Evolutionary conservation across 176 grass and related monocot species (phyloP), one percentile per base, ranked within the genome.

Genomic region (Bolboschoenus planiculmis): DNA sequence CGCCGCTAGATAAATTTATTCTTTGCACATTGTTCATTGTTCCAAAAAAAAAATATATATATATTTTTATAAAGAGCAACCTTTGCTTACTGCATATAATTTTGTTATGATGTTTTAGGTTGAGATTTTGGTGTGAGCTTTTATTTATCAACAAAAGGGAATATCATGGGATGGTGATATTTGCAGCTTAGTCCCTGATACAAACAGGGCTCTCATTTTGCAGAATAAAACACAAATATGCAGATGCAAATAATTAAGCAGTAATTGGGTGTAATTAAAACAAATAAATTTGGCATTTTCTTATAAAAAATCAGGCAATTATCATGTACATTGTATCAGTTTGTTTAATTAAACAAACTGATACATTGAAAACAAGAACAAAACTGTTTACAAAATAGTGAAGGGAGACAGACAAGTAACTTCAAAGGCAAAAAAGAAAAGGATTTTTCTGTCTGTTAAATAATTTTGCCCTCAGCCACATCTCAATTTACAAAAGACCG

Each of bases 401-500:
- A 74, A 20, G 65, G 43, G 11, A 85, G n/a, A n/a, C n/a, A 85
- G 6, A 68, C 6, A 23, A 86, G 78, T 47, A 51, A 72, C n/a
- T 63, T 43, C 36, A 86, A 54, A 78, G 84, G 42, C 67, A 64
- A 33, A 40, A 89, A 89, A 80, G 75, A 30, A 83, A 80, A 81
- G n/a, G 21, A 39, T 60, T 58, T 56, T 53, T 78, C 10, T 82
- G 13, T 82, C 56, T 72, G 43, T 84, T 75, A 56, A 59, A 66
- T 83, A 89, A 48, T 78, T 87, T 82, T 59, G n/a, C 80, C 66
- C 79, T 87, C 83, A 73, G 73, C 73, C 62, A 76, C 82, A 83
- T 83, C 68, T 56, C 84, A 92, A 89, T 90, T 91, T 89, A 89
- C 86, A 72, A 79, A 67, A 72, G 57, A 90, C 81, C 71, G 56